Evolutionary conservation across 2,329 filamentous ascomycete genomes (phyloP).

Genomic region (Leptosphaerulina australis): DNA sequence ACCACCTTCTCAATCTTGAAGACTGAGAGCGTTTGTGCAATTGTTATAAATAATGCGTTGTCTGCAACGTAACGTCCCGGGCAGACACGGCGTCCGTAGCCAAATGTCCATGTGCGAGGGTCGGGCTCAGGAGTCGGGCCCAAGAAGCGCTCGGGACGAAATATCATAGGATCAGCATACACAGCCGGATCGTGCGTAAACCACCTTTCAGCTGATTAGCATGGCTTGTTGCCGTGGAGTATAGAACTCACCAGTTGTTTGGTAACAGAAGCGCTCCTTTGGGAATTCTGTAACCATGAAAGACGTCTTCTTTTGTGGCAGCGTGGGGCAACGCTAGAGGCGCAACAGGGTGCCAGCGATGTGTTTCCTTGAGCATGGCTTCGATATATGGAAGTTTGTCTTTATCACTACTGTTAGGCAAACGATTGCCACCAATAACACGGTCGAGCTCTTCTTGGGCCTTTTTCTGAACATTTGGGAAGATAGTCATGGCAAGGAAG

Average conservation of each 20-base stretch:
- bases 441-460: slow-evolving; percentile 57
- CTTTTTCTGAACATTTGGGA: slow-evolving; percentile 56
- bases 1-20: slow-evolving; percentile 53
- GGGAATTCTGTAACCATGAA: slow-evolving; percentile 51
- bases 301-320: slow-evolving; percentile 43
- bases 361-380: slow-evolving; percentile 51
- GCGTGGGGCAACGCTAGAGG: slow-evolving; percentile 45
- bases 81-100: slow-evolving; percentile 54
- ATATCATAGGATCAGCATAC: slow-evolving; percentile 49
- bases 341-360: slow-evolving; percentile 49
- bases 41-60: slow-evolving; percentile 49
- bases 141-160: slow-evolving; percentile 55
- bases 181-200: slow-evolving; percentile 51
- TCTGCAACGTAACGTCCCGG: slow-evolving; percentile 53
- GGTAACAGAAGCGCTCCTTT: slow-evolving; percentile 49
- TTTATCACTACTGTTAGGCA: slow-evolving; percentile 58
- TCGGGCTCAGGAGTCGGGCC: slow-evolving; percentile 46
- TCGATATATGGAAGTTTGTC: slow-evolving; percentile 49
- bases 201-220: slow-evolving; percentile 35
- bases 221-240: background rate
- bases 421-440: slow-evolving; percentile 54
- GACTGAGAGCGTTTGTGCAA: slow-evolving; percentile 55
- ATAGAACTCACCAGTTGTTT: slow-evolving; percentile 47
- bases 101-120: slow-evolving; percentile 46
- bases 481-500: slow-evolving; percentile 60